phyloP scores from a whole-genome alignment of 2,329 filamentous ascomycete genomes.

The Cladophialophora carrionii region DNA sequence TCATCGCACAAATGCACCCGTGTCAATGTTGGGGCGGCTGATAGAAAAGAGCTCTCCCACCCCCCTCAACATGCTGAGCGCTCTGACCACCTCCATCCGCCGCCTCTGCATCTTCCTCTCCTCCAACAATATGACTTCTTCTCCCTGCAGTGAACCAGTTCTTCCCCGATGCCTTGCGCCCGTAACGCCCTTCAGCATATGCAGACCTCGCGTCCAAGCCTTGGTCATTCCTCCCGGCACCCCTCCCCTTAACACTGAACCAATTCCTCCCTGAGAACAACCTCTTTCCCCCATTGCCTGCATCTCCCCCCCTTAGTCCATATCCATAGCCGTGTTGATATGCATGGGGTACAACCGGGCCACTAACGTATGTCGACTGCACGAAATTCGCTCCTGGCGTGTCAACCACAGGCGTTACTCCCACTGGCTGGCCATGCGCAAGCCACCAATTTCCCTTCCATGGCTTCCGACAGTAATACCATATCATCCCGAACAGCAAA shows the following conservation, averaged over 20 bases:
- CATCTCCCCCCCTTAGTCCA: constrained; percentile 19
- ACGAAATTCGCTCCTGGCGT: constrained; percentile 10
- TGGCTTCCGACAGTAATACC: constrained; percentile 28
- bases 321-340: constrained; percentile 17
- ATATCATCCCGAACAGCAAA: constrained; percentile 35
- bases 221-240: neutral
- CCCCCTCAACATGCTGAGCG: neutral
- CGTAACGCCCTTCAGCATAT: neutral
- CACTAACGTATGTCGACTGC: constrained; percentile 26
- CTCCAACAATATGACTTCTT: neutral
- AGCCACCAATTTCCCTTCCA: constrained; percentile 34
- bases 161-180: neutral
- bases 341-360: constrained; percentile 23
- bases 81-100: neutral
- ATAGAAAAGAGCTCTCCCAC: neutral
- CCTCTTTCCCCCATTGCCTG: constrained; percentile 1
- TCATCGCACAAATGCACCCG: neutral
- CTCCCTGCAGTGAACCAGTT: neutral
- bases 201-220: neutral
- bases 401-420: neutral
- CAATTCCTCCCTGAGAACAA: constrained; percentile 9
- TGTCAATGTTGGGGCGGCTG: neutral
- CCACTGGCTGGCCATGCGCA: constrained; percentile 28
- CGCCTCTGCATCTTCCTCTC: constrained; percentile 3
- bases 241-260: neutral